Evolutionary conservation across 2,329 filamentous ascomycete species (phyloP).

Genomic region (Paradendryphiella salina): DNA sequence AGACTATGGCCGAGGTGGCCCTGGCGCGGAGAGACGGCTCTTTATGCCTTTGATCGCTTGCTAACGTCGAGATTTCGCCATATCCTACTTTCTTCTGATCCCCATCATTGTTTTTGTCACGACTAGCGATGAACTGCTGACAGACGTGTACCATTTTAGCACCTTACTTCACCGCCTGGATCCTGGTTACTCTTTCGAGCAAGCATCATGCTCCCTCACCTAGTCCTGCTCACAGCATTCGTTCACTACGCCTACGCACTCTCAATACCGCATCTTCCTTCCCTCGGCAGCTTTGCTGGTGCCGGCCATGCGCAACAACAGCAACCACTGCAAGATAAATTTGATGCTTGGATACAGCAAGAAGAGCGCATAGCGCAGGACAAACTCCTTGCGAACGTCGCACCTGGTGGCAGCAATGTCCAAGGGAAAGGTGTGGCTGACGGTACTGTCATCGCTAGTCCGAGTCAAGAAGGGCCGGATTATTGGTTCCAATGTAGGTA

Average conservation of each 20-base stretch:
- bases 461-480: constrained; percentile 47
- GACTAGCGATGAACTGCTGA: constrained; percentile 4
- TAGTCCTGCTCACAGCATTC: constrained; percentile 11
- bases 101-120: not conserved
- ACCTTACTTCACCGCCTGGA: not conserved
- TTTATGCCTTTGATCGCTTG: constrained; percentile 6
- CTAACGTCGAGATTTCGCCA: constrained; percentile 1
- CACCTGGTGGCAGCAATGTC: constrained; percentile 48
- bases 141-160: not conserved
- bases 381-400: constrained; percentile 49
- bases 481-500: constrained; percentile 53
- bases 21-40: constrained; percentile 5
- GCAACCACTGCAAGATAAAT: constrained; percentile 33
- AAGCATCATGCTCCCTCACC: constrained; percentile 12
- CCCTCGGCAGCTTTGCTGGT: constrained; percentile 20
- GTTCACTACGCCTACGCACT: constrained; percentile 30
- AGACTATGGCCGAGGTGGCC: not conserved
- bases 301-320: constrained; percentile 27
- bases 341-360: constrained; percentile 44
- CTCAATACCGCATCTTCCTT: constrained; percentile 34
- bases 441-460: constrained; percentile 51
- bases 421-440: constrained; percentile 39
- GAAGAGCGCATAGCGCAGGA: constrained; percentile 45
- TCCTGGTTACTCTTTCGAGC: not conserved
- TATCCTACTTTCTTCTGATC: not conserved